Base-by-base conservation (phyloP, 1,284 basidiomycete species). In the Rhodotorula sp. region DNA sequence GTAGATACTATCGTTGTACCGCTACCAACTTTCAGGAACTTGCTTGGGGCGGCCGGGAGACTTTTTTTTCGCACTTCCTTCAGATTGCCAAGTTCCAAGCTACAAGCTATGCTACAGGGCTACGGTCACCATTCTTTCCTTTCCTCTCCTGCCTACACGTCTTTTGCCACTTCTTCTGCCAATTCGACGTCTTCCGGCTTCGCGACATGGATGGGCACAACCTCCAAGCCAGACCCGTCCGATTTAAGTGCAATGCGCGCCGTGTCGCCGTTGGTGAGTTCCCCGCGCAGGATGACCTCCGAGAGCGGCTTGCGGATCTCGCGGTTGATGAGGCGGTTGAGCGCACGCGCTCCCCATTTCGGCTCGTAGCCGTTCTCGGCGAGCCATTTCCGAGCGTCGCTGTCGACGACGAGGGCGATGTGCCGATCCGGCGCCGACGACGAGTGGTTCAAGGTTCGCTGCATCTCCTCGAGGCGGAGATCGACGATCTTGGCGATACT, bases 361-460 rank as follows among this genome's bases (percentile, higher is more conserved):
- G 92, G 87, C 20, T 91, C 91, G 80, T 93, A 95, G 0, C 95
- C 95, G 66, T 88, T 83, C 71, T 86, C 78, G 0, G 89, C 90
- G 10, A 97, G 84, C 90, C 90, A 93, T 5, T 85, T 83, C 54
- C 83, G 83, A 4, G 91, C 89, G 1, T 81, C 81, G 0, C 84
- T 82, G 67, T 88, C 86, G 3, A 93, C 87, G 62, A 92, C 86
- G 46, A 97, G 82, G 12, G 81, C 85, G 73, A 97, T 92, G 22
- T 88, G 82, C 49, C 89, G 83, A 8, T 75, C 73, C 0, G 69
- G 69, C 7, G 69, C 65, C 42, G 71, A 14, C 6, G 64, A 26
- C 14, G 66, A 66, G 62, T 85, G 82, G 71, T 83, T 83, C 51
- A 95, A 82, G 49, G 91, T 83, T 1, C 83, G 81, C n/a, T 87